Percentiles rank a stretch among this genome's conserved stretches.
Conservation (phyloP, 1,284 basidiomycete genomes). For the Clitocybe nebularis region DNA sequence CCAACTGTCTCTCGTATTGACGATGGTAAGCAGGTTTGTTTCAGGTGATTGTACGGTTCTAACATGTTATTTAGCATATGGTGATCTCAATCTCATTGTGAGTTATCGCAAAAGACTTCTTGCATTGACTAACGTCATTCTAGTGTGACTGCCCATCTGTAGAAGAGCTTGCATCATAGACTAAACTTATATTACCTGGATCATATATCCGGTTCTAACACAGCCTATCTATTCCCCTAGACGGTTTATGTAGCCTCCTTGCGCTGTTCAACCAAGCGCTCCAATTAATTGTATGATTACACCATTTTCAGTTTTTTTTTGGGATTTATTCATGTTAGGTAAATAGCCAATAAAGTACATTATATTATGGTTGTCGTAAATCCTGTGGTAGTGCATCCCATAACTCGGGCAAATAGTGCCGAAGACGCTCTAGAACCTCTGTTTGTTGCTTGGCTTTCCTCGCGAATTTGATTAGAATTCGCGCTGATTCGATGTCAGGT, state of each 20-base stretch:
- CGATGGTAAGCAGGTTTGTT: constrained; percentile 60
- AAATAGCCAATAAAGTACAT: constrained; percentile 15
- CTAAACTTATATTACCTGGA: constrained; percentile 17
- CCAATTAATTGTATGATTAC: constrained; percentile 16
- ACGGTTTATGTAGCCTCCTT: constrained; percentile 28
- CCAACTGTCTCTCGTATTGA: constrained; percentile 87
- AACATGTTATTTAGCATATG: constrained; percentile 55
- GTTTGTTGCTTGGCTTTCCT: constrained; percentile 36
- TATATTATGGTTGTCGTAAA: constrained; percentile 17
- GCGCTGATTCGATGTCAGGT: constrained; percentile 46
- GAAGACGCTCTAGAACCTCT: constrained; percentile 45
- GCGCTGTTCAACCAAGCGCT: constrained; percentile 43
- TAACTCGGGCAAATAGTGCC: constrained; percentile 50
- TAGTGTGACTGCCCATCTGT: constrained; percentile 89
- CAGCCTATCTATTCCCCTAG: constrained; percentile 42
- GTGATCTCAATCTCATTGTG: constrained; percentile 78
- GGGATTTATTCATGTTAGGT: constrained; percentile 9
- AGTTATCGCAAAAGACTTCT: constrained; percentile 29
- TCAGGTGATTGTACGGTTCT: constrained; percentile 6
- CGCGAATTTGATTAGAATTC: constrained; percentile 54
- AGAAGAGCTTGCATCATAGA: constrained; percentile 57
- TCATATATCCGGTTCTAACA: no score
- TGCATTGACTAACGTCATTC: constrained; percentile 11
- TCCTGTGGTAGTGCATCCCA: constrained; percentile 41
- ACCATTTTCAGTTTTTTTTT: constrained; percentile 8